These are phyloP conservation scores for Neofusicoccum cordaticola DNA, from an alignment of 2,329 filamentous ascomycete genomes.

Conservation along the genomic window DNA sequence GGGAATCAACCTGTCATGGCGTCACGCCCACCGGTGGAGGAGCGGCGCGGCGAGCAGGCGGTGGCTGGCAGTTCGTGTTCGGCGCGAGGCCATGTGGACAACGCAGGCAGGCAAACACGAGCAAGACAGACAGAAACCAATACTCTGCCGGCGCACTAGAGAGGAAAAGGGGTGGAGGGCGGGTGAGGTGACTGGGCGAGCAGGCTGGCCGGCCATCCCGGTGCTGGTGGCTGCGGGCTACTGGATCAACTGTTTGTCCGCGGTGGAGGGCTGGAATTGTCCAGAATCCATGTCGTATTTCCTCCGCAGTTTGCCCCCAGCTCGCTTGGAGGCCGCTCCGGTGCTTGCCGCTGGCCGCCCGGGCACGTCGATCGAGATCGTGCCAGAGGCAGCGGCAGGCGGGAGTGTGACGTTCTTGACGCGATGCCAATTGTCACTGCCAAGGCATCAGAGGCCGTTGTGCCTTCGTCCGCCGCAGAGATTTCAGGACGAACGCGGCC, in stretches of 20 bases:
- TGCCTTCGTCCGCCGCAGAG: no score
- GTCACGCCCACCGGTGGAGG: no score
- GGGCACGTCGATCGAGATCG: background rate
- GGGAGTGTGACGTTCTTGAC: no score
- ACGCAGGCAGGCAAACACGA: background rate
- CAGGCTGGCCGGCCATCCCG: background rate
- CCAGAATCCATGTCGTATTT: background rate
- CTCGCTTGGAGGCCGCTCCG: conserved; percentile 5
- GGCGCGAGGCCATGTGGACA: background rate
- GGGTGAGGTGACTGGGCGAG: background rate
- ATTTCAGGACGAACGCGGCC: no score
- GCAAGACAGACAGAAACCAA: background rate
- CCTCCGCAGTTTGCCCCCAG: background rate
- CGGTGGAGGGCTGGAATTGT: background rate
- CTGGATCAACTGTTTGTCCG: background rate
- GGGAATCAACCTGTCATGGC: background rate
- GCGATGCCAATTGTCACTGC: no score
- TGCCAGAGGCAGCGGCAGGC: no score
- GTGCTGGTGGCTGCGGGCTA: background rate
- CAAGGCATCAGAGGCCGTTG: no score
- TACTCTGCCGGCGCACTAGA: background rate
- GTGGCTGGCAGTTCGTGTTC: background rate
- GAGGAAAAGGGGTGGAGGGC: background rate
- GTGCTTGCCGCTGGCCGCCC: background rate
- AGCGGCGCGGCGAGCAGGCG: background rate